Conservation (phyloP, 2,329 filamentous ascomycete species). For the Hymenoscyphus occultus region DNA sequence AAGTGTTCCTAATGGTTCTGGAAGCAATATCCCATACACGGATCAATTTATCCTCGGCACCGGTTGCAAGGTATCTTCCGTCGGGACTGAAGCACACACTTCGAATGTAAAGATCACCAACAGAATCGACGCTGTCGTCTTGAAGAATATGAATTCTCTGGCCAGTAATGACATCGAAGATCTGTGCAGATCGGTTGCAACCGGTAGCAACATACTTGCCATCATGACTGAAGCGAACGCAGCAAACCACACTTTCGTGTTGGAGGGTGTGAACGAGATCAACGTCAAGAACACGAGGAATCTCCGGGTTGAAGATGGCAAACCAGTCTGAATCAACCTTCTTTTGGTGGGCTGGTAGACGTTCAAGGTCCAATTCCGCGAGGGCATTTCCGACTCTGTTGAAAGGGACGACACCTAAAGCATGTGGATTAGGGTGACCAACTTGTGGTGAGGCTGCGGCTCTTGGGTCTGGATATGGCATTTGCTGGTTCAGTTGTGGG, state of each 20-base stretch:
- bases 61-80: slow-evolving; percentile 88
- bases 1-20: slow-evolving; percentile 84
- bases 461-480: slow-evolving; percentile 78
- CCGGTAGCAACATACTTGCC: slow-evolving; percentile 95
- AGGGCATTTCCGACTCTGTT: slow-evolving; percentile 67
- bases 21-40: slow-evolving; percentile 91
- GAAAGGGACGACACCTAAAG: slow-evolving; percentile 43
- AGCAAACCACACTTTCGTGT: slow-evolving; percentile 97
- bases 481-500: slow-evolving; percentile 84
- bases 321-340: slow-evolving; percentile 92
- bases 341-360: slow-evolving; percentile 81
- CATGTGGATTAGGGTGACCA: slow-evolving; percentile 71
- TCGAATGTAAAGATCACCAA: slow-evolving; percentile 91
- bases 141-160: slow-evolving; percentile 87
- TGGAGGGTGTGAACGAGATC: slow-evolving; percentile 89
- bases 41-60: slow-evolving; percentile 96
- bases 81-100: slow-evolving; percentile 99
- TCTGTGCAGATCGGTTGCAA: slow-evolving; percentile 98
- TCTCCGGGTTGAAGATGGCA: slow-evolving; percentile 90
- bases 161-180: slow-evolving; percentile 87
- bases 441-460: slow-evolving; percentile 73
- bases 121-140: slow-evolving; percentile 81
- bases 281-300: slow-evolving; percentile 86
- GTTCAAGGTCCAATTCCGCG: slow-evolving; percentile 82
- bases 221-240: slow-evolving; percentile 93